Evolutionary conservation across 2,329 filamentous ascomycete genomes (phyloP), one percentile per base, ranked within the genome.

Genomic region (Sarocladium kiliense): DNA sequence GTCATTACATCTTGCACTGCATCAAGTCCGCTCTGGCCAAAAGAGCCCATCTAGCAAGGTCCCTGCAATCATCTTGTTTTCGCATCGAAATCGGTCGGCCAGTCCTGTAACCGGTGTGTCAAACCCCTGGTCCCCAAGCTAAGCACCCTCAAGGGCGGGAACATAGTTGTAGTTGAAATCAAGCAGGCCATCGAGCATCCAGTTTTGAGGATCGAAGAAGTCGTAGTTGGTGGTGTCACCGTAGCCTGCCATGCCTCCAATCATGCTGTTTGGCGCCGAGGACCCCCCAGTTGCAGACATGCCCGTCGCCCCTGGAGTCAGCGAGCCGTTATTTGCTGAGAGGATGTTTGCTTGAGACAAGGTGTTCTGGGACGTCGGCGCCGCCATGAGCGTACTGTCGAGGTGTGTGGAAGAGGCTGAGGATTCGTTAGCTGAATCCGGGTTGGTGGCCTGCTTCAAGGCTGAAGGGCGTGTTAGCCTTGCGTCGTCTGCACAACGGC

Each of bases 161-260:
- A 79, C 76, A 63, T 82, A 86, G 11, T 77, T 79, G 65, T 87
- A 91, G 60, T 89, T 89, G 66, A 93, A 88, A 66, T 92, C 88
- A 58, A 94, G 77, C 32, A 93, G 77, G 14, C 89, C 89, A 68
- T 97, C 92, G 58, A 97, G 76, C 77, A 96, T 91, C 92, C 92
- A 97, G 68, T 93, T 90, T 64, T 96, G 79, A 1, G 92, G 90
- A 71, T 96, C 91, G 65, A 96, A 96, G 58, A 95, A 90, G 68
- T 96, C 89, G 68, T 91, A 91, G 63, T 85, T 87, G 18, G 41
- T 55, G 5, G 83, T 81, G 55, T 88, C 81, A 60, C 81, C 79
- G 59, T 89, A 87, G 61, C 79, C 50, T n/a, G 26, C 77, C 59
- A 82, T 69, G 27, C 74, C 73, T 25, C 70, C 70, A 53, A 82